Percentiles rank a stretch among this genome's conserved stretches.
Conservation (phyloP, 768 basidiomycete species). For the Hortiboletus flavorubellus region DNA sequence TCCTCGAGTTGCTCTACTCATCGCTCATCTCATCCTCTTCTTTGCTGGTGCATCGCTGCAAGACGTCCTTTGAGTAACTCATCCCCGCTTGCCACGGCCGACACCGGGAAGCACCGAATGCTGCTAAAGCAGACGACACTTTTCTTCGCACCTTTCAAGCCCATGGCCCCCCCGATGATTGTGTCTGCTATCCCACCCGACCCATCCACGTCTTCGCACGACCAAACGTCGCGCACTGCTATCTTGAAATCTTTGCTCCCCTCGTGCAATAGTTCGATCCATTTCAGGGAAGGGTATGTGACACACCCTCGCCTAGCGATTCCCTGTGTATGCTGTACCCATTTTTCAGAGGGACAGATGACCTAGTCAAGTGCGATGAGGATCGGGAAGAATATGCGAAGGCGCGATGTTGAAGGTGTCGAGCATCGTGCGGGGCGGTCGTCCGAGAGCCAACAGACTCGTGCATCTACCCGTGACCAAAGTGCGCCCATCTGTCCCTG, state of each 20-base stretch:
- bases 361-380: slow-evolving; percentile 76
- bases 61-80: slow-evolving; percentile 80
- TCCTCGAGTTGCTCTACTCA: neutral
- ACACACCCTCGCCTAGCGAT: slow-evolving; percentile 63
- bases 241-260: slow-evolving; percentile 87
- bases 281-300: slow-evolving; percentile 69
- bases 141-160: slow-evolving; percentile 85
- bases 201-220: slow-evolving; percentile 41
- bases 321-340: slow-evolving; percentile 68
- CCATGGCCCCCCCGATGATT: slow-evolving; percentile 81
- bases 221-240: slow-evolving; percentile 59
- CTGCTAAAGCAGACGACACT: slow-evolving; percentile 86
- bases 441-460: slow-evolving; percentile 75
- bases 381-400: slow-evolving; percentile 75
- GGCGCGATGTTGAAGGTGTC: slow-evolving; percentile 65
- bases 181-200: slow-evolving; percentile 69
- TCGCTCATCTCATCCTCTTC: neutral
- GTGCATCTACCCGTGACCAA: slow-evolving; percentile 83
- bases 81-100: slow-evolving; percentile 67
- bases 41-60: slow-evolving; percentile 69
- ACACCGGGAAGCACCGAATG: slow-evolving; percentile 78
- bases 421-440: slow-evolving; percentile 75
- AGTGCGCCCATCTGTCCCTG: slow-evolving; percentile 39
- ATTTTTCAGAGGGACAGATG: slow-evolving; percentile 72
- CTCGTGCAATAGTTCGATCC: slow-evolving; percentile 94